Conservation (phyloP, 2,329 filamentous ascomycete species). For the Nemania sp. region DNA sequence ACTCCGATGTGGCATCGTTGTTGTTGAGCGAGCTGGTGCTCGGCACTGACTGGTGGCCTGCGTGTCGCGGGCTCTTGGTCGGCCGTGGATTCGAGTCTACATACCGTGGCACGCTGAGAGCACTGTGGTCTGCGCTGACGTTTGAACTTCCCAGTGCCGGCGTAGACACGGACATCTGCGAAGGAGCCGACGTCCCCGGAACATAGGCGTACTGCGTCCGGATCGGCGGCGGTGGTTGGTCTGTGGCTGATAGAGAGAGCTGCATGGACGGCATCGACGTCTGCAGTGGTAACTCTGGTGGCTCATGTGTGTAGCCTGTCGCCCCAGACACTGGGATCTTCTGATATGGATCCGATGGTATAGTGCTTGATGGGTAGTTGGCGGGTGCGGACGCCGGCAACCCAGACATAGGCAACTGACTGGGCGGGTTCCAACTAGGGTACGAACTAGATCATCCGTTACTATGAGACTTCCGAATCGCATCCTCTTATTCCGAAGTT, state of each 20-base stretch:
- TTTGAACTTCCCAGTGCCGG: conserved; percentile 35
- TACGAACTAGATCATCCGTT: conserved; percentile 54
- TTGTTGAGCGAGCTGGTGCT: conserved; percentile 53
- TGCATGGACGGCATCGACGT: conserved; percentile 60
- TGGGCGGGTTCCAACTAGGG: conserved; percentile 57
- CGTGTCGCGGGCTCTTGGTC: conserved; percentile 60
- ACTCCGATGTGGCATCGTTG: conserved; percentile 57
- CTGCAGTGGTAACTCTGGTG: conserved; percentile 58
- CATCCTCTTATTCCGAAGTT: not conserved
- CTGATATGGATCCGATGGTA: conserved; percentile 56
- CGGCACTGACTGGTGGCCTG: conserved; percentile 58
- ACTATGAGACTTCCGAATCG: conserved; percentile 29
- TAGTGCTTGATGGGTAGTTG: conserved; percentile 55
- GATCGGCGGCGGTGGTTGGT: conserved; percentile 50
- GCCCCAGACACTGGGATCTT: conserved; percentile 57
- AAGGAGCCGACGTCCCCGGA: conserved; percentile 54
- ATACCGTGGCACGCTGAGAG: conserved; percentile 60
- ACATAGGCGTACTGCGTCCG: conserved; percentile 62
- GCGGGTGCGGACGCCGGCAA: conserved; percentile 52
- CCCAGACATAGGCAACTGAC: conserved; percentile 52
- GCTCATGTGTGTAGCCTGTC: conserved; percentile 54
- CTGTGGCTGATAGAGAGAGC: conserved; percentile 54
- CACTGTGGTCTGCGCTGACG: conserved; percentile 49
- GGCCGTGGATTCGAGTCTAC: conserved; percentile 60
- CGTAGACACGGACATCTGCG: conserved; percentile 52